phyloP scores from a whole-genome alignment of 805 yeast species.

The Brettanomyces naardenensis region DNA sequence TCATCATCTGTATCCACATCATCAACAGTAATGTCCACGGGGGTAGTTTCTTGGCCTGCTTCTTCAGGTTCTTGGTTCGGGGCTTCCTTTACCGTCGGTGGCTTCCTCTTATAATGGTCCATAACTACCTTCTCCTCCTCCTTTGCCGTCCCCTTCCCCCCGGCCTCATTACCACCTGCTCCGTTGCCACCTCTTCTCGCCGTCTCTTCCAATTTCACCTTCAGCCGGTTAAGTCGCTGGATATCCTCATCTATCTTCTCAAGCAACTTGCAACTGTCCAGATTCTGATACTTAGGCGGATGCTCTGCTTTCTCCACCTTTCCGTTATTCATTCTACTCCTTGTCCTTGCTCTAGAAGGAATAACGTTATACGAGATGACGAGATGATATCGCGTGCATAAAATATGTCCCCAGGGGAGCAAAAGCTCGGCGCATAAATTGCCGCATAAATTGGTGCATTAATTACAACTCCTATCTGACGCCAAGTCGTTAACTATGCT shows the following conservation, averaged over 20 bases:
- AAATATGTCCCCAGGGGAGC: too few species aligned
- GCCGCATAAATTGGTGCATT: too few species aligned
- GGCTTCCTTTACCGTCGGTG: constrained; percentile 3
- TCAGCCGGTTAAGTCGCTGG: constrained; percentile 31
- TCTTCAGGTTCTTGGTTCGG: constrained; percentile 3
- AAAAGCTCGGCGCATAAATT: too few species aligned
- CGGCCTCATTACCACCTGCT: constrained; percentile 12
- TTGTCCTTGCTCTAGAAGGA: too few species aligned
- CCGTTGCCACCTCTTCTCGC: constrained; percentile 2
- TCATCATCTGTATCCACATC: not conserved
- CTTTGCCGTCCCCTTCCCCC: constrained; percentile 3
- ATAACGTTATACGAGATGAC: too few species aligned
- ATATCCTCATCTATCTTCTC: constrained; percentile 37
- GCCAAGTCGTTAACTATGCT: too few species aligned
- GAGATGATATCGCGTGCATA: too few species aligned
- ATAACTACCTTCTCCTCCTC: too few species aligned
- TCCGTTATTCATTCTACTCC: not conserved
- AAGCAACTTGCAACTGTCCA: constrained; percentile 25
- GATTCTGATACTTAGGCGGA: constrained; percentile 17
- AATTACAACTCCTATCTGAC: too few species aligned
- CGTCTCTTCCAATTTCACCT: constrained; percentile 21
- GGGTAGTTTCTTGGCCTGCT: not conserved
- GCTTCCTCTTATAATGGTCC: constrained; percentile 4
- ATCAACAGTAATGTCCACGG: too few species aligned
- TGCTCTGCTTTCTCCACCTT: not conserved